Base-by-base conservation (phyloP, 2,329 filamentous ascomycete genomes). In the Huntiella bhutanensis region DNA sequence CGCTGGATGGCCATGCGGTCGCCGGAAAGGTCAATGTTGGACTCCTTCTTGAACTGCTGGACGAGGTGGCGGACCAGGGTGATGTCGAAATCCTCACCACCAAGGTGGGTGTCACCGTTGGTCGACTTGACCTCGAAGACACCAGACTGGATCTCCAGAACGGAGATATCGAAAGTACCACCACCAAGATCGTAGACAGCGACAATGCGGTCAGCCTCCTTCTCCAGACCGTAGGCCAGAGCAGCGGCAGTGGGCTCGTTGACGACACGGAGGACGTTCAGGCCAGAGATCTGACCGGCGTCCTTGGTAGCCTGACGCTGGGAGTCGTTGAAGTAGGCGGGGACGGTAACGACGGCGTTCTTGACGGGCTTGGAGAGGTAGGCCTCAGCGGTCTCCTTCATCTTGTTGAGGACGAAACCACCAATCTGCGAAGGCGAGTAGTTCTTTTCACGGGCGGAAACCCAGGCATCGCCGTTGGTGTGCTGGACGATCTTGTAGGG, bases 101-200 rank as follows among this genome's bases (percentile, higher is more conserved):
- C 88, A 56, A 96, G 77, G 66, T 96, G 88, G 54, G 88, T 96
- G 64, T 96, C 88, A 78, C 88, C 88, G 66, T 94, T 94, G 70
- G 88, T 96, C 13, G 88, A 93, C 77, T 95, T 95, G 65, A 96
- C 88, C 72, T 95, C 88, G 64, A 96, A 96, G 48, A 96, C 87
- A 64, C 88, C 88, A 66, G 86, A 86, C 70, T 94, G 86, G 61
- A 96, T 95, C 69, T 94, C 86, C 12, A 96, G 80, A 52, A 95
- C 80, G 53, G 87, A 95, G 66, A 96, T 92, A 85, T 96, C 88
- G 68, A 96, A 96, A 56, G 87, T 96, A 77, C 87, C 87, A 76
- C 87, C 87, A 70, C 87, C 87, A 58, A 96, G 75, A 80, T 96
- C 87, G 71, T 93, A 96, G 63, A 96, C 87, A 56, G 87, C 86